A percentile compares a stretch with the other conserved stretches of the same genome.
phyloP scores from a whole-genome alignment of 208 protist genomes.

The Crithidia acanthocephali region DNA sequence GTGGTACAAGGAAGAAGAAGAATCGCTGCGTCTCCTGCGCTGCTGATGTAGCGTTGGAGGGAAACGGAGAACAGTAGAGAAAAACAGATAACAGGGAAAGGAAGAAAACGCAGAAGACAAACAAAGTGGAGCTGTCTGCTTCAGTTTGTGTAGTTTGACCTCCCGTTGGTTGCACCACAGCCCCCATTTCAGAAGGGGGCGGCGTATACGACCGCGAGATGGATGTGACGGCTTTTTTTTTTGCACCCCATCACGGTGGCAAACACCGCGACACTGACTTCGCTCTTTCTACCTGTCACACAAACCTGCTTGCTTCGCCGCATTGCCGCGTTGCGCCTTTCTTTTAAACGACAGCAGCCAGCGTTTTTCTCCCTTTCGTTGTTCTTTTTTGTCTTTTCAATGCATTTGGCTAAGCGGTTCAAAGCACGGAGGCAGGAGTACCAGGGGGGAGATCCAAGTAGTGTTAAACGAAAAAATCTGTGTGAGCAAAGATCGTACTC shows the following conservation, averaged over 20 bases:
- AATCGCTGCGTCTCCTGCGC: not conserved
- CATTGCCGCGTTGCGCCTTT: not conserved
- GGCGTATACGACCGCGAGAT: too few species aligned
- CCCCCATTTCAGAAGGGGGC: too few species aligned
- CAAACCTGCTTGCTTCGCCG: too few species aligned
- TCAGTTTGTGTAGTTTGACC: too few species aligned
- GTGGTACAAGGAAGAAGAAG: not conserved
- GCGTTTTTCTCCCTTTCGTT: not conserved
- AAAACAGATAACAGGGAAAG: not conserved
- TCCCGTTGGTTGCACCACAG: too few species aligned
- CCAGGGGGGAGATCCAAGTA: not conserved
- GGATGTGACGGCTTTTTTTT: too few species aligned
- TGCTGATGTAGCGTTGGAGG: too few species aligned
- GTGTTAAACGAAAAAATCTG: not conserved
- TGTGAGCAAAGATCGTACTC: conserved; percentile 2
- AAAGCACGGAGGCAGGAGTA: conserved; percentile 7
- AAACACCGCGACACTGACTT: too few species aligned
- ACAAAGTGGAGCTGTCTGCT: too few species aligned
- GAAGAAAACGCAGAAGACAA: not conserved
- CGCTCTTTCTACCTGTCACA: too few species aligned
- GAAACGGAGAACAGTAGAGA: not conserved
- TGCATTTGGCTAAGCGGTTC: not conserved
- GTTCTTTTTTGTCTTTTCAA: not conserved
- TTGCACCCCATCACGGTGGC: too few species aligned
- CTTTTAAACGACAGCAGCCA: not conserved